Evolutionary conservation across 352 stramenopile species (phyloP).

Genomic region (Plasmopara viticola): DNA sequence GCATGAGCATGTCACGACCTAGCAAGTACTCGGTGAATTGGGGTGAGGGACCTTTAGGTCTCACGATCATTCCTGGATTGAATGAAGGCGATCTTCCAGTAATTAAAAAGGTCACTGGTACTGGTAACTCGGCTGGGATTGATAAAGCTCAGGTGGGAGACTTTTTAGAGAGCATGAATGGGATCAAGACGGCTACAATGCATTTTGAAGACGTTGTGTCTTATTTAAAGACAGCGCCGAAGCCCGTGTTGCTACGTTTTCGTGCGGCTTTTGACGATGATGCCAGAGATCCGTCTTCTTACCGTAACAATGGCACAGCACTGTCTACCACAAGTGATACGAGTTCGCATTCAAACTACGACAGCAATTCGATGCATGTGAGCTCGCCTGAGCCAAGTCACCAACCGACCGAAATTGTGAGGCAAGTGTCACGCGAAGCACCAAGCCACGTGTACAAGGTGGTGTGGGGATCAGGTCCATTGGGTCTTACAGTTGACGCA

Average conservation of each 20-base stretch:
- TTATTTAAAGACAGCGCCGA: conserved; percentile 75
- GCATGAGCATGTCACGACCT: conserved; percentile 52
- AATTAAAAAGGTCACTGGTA: conserved; percentile 86
- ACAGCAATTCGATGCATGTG: conserved; percentile 18
- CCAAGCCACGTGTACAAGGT: conserved; percentile 66
- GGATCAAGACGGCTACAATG: conserved; percentile 54
- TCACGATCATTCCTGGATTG: conserved; percentile 82
- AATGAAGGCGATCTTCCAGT: conserved; percentile 73
- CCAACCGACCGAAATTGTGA: conserved; percentile 22
- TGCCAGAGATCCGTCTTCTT: conserved; percentile 19
- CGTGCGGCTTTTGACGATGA: conserved; percentile 39
- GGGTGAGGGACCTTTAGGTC: conserved; percentile 67
- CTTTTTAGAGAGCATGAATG: conserved; percentile 79
- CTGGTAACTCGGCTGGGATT: conserved; percentile 67
- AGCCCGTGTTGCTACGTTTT: conserved; percentile 71
- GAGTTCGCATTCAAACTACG: conserved; percentile 24
- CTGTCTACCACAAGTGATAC: conserved; percentile 22
- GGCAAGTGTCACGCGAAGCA: conserved; percentile 30
- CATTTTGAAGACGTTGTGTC: conserved; percentile 78
- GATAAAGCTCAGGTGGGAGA: conserved; percentile 79
- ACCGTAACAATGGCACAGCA: conserved; percentile 28
- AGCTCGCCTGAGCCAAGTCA: conserved; percentile 14
- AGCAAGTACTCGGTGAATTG: conserved; percentile 73
- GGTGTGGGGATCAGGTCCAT: conserved; percentile 64
- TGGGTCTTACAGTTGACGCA: conserved; percentile 79